Evolutionary conservation across 805 yeast genomes (phyloP).

Genomic region (Metschnikowia arizonensis): DNA sequence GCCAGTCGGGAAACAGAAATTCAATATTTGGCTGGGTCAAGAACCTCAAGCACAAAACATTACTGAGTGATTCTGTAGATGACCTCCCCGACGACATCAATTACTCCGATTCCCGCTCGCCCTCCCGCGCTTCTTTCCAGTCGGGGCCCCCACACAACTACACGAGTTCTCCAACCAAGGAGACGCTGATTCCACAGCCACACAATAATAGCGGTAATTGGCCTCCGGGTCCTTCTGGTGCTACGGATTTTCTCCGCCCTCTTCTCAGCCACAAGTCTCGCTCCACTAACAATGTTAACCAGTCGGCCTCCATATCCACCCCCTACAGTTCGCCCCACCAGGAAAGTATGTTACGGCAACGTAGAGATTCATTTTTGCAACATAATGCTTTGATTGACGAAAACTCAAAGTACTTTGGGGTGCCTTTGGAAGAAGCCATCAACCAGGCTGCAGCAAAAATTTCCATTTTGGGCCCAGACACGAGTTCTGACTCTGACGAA

Average conservation of each 20-base stretch:
- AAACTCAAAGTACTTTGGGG: conserved; percentile 69
- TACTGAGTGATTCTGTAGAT: conserved; percentile 38
- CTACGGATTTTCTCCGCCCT: conserved; percentile 39
- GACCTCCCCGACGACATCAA: conserved; percentile 25
- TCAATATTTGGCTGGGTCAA: conserved; percentile 45
- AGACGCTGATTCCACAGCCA: conserved; percentile 7
- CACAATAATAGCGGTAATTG: conserved; percentile 3
- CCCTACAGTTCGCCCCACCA: conserved; percentile 17
- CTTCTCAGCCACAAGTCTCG: conserved; percentile 48
- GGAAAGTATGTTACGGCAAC: conserved; percentile 31
- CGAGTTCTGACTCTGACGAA: conserved; percentile 33
- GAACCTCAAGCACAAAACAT: conserved; percentile 35
- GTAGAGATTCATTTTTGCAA: conserved; percentile 48
- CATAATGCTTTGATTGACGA: conserved; percentile 42
- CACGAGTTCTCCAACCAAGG: conserved; percentile 13
- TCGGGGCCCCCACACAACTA: conserved; percentile 14
- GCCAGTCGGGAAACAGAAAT: conserved; percentile 38
- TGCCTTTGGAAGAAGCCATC: conserved; percentile 66
- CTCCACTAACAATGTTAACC: conserved; percentile 44
- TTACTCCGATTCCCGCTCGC: conserved; percentile 20
- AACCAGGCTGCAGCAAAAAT: conserved; percentile 74
- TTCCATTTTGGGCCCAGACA: conserved; percentile 51
- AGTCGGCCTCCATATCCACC: conserved; percentile 37
- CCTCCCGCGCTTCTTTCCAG: conserved; percentile 16
- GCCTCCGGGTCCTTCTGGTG: conserved; percentile 5